Percentiles rank a stretch among this genome's conserved stretches.
These are phyloP conservation scores for Lepraria neglecta DNA, from an alignment of 495 filamentous ascomycete genomes.

Conservation along the genomic window DNA sequence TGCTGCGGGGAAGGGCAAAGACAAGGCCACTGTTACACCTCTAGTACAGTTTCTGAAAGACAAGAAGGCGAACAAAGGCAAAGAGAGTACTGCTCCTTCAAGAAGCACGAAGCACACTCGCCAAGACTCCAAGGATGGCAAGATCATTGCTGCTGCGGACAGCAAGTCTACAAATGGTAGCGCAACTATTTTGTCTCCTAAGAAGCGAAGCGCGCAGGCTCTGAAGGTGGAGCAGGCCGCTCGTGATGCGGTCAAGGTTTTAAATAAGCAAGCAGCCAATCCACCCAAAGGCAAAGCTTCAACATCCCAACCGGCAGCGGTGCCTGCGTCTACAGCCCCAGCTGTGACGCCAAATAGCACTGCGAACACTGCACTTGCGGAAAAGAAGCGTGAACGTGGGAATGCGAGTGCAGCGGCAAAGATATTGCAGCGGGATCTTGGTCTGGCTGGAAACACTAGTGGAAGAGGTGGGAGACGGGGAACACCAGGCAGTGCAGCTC, in stretches of 20 bases:
- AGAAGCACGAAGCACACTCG: slow-evolving; percentile 42
- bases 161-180: slow-evolving; percentile 38
- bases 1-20: slow-evolving; percentile 49
- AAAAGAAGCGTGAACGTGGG: slow-evolving; percentile 59
- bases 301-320: slow-evolving; percentile 33
- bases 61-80: slow-evolving; percentile 82
- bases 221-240: slow-evolving; percentile 53
- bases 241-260: slow-evolving; percentile 73
- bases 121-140: slow-evolving; percentile 49
- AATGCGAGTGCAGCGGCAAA: slow-evolving; percentile 69
- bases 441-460: slow-evolving; percentile 57
- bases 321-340: slow-evolving; percentile 27
- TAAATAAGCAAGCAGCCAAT: slow-evolving; percentile 59
- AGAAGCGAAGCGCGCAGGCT: slow-evolving; percentile 41
- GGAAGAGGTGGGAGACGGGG: slow-evolving; percentile 40
- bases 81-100: slow-evolving; percentile 48
- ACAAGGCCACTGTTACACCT: slow-evolving; percentile 72
- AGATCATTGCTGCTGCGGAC: slow-evolving; percentile 41
- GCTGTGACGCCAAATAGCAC: slow-evolving; percentile 23
- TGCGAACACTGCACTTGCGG: slow-evolving; percentile 33
- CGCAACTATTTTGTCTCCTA: slow-evolving; percentile 31
- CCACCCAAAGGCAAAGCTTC: slow-evolving; percentile 31
- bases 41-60: slow-evolving; percentile 85
- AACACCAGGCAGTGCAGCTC: slow-evolving; percentile 33
- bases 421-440: slow-evolving; percentile 85